Evolutionary conservation across 495 filamentous ascomycete genomes (phyloP).

Genomic region (Lepidopterella palustris): DNA sequence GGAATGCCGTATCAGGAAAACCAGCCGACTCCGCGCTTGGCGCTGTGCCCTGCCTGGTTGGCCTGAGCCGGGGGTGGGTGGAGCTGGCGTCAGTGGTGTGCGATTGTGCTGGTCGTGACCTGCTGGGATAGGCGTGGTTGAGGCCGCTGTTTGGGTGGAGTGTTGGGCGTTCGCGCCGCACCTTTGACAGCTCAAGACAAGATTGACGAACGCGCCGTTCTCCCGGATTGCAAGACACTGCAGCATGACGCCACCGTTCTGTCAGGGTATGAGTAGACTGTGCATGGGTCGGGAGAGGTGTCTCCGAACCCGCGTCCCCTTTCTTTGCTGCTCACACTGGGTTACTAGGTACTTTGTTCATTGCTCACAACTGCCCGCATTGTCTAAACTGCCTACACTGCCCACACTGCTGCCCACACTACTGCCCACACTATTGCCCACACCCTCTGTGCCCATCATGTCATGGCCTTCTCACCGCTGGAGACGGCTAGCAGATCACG

Average conservation of each 20-base stretch:
- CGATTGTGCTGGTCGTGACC: neutral
- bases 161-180: conserved; percentile 3
- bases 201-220: conserved; percentile 6
- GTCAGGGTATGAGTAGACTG: neutral
- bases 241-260: conserved; percentile 3
- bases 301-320: neutral
- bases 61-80: neutral
- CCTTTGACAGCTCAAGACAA: conserved; percentile 10
- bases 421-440: neutral
- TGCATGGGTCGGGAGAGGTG: neutral
- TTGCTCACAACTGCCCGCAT: no score
- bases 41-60: neutral
- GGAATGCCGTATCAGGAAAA: neutral
- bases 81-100: neutral
- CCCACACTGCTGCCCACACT: neutral
- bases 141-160: neutral
- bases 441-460: neutral
- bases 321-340: neutral
- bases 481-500: neutral
- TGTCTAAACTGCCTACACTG: no score
- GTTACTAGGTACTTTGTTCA: no score
- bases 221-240: conserved; percentile 1
- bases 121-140: neutral
- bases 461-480: neutral
- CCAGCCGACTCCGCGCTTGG: neutral